Evolutionary conservation across 306 rosid genomes (phyloP).

Genomic region (Pyrus bretschneideri): DNA sequence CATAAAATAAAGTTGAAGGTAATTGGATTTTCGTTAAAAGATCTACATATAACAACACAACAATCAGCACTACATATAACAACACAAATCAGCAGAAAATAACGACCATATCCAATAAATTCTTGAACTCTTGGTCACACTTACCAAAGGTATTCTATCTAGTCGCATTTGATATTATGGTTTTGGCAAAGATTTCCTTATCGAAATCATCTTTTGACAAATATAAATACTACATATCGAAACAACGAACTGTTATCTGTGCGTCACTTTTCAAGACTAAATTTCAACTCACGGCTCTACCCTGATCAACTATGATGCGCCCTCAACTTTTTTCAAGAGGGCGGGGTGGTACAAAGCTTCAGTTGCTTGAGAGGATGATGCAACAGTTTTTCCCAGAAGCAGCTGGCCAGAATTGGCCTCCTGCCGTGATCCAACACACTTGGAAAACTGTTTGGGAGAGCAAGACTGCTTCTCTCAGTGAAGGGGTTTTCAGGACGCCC

Average conservation of each 20-base stretch:
- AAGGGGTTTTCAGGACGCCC: constrained; percentile 78
- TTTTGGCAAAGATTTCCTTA: constrained; percentile 73
- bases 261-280: too few species aligned
- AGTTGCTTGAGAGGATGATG: constrained; percentile 70
- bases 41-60: constrained; percentile 4
- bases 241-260: not conserved
- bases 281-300: constrained; percentile 63
- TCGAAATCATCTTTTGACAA: constrained; percentile 11
- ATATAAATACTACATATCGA: not conserved
- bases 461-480: constrained; percentile 58
- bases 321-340: constrained; percentile 78
- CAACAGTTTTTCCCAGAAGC: constrained; percentile 61
- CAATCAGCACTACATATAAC: constrained; percentile 13
- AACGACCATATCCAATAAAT: not conserved
- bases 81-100: constrained; percentile 7
- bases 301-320: constrained; percentile 53
- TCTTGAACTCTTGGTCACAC: constrained; percentile 14
- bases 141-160: constrained; percentile 98
- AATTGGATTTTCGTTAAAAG: not conserved
- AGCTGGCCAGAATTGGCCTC: constrained; percentile 64
- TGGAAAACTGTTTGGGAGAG: constrained; percentile 91
- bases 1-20: constrained; percentile 32
- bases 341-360: constrained; percentile 85
- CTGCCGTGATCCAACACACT: constrained; percentile 46
- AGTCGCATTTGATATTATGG: constrained; percentile 87